phyloP scores from a whole-genome alignment of 192 early-diverging fungal genomes.

The Entomortierella chlamydospora region DNA sequence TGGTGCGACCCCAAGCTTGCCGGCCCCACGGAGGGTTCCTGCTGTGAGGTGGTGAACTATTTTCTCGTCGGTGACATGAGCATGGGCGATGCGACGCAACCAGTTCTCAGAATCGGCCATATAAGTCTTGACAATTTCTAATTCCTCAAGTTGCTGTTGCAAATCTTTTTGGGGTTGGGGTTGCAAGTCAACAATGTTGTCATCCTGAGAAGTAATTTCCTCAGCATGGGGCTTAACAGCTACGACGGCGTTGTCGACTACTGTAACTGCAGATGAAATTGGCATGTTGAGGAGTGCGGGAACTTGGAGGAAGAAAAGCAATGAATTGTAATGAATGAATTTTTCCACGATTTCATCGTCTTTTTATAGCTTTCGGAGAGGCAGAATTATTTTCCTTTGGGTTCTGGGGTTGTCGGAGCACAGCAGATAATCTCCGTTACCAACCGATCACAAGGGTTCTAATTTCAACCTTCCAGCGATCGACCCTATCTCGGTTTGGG shows the following conservation, averaged over 20 bases:
- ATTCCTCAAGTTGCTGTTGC: slow-evolving; percentile 21
- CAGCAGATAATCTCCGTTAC: neutral
- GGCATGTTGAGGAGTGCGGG: slow-evolving; percentile 9
- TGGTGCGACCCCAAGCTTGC: slow-evolving; percentile 63
- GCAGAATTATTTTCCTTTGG: slow-evolving; percentile 26
- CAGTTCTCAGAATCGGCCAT: slow-evolving; percentile 14
- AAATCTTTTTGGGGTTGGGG: neutral
- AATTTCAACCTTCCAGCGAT: neutral
- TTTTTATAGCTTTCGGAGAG: neutral
- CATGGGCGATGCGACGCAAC: slow-evolving; percentile 40
- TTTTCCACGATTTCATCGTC: no score
- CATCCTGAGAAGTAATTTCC: neutral
- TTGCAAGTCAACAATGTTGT: neutral
- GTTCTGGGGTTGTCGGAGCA: neutral
- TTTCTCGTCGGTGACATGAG: slow-evolving; percentile 38
- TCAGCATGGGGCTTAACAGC: slow-evolving; percentile 16
- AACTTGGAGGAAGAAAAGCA: no score
- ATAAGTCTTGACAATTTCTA: slow-evolving; percentile 24
- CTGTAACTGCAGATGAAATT: slow-evolving; percentile 1
- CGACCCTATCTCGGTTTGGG: no score
- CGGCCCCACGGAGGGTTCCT: slow-evolving; percentile 64
- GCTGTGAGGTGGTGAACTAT: slow-evolving; percentile 55
- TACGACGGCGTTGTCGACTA: neutral
- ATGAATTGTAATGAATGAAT: neutral
- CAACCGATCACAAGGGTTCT: neutral